phyloP scores from a whole-genome alignment of 768 basidiomycete species.

The Sporobolomyces roseus region DNA sequence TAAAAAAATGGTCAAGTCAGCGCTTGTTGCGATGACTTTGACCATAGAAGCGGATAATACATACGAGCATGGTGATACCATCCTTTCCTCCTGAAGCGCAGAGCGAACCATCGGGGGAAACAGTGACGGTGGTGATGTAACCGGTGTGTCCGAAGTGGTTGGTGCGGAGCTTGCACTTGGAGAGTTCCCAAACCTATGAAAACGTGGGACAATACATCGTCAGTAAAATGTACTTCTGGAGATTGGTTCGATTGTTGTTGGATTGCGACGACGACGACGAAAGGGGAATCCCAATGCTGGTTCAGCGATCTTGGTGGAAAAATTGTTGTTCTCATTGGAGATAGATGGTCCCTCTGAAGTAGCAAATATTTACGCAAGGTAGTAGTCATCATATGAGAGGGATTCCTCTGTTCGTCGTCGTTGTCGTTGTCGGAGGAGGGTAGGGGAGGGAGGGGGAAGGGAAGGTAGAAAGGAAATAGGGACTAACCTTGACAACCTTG shows the following conservation, averaged over 20 bases:
- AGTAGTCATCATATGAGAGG: constrained; percentile 48
- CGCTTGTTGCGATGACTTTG: too few relatives aligned
- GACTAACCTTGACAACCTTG: constrained; percentile 95
- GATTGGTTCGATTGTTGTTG: too few relatives aligned
- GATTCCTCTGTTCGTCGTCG: constrained; percentile 15
- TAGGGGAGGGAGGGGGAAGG: neutral
- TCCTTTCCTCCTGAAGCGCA: constrained; percentile 99
- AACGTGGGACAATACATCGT: too few relatives aligned
- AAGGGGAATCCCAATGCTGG: constrained; percentile 28
- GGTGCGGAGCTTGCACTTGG: constrained; percentile 99
- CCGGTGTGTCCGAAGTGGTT: constrained; percentile 99
- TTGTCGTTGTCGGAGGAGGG: constrained; percentile 6
- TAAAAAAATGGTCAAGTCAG: too few relatives aligned
- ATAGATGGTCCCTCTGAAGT: constrained; percentile 64
- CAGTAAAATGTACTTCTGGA: too few relatives aligned
- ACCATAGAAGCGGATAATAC: constrained; percentile 1
- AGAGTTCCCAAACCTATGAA: constrained; percentile 99
- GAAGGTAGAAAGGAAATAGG: constrained; percentile 1
- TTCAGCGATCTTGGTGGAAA: constrained; percentile 80
- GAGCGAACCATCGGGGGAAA: constrained; percentile 97
- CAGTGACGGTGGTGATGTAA: constrained; percentile 97
- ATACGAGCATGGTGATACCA: constrained; percentile 80
- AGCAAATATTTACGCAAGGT: constrained; percentile 66
- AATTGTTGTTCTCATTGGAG: constrained; percentile 65
- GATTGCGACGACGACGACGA: neutral